A percentile compares a stretch with the other conserved stretches of the same genome.
Evolutionary conservation across 768 basidiomycete species (phyloP).

Genomic region (Lentinula lateritia): DNA sequence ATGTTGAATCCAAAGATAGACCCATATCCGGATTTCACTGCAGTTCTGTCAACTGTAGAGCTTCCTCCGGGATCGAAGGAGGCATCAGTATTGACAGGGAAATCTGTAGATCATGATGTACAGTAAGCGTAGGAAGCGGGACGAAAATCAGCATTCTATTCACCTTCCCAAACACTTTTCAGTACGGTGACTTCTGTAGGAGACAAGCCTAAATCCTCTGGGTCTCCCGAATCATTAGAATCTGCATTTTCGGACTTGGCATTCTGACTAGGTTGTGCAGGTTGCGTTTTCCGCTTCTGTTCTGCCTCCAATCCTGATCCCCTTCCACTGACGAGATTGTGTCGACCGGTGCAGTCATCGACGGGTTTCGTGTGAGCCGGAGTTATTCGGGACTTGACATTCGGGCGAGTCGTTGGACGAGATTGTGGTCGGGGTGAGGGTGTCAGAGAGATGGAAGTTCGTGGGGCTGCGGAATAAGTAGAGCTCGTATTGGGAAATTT

Average conservation of each 20-base stretch:
- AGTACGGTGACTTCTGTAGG: neutral
- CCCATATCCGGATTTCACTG: constrained; percentile 4
- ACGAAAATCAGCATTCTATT: neutral
- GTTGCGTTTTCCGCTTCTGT: neutral
- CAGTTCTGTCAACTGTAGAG: neutral
- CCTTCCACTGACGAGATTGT: neutral
- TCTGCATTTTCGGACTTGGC: neutral
- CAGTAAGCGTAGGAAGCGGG: neutral
- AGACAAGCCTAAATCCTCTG: neutral
- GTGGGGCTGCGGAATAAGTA: neutral
- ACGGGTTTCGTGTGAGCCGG: neutral
- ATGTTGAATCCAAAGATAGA: constrained; percentile 5
- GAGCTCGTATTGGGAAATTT: neutral
- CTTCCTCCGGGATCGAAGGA: neutral
- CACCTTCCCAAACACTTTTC: constrained; percentile 5
- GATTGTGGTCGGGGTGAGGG: neutral
- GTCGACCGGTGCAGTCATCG: neutral
- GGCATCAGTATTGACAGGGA: neutral
- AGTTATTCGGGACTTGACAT: neutral
- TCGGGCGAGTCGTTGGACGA: neutral
- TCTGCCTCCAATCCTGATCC: neutral
- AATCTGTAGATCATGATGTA: neutral
- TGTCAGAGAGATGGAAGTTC: neutral
- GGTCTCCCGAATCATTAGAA: neutral
- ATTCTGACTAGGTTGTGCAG: neutral